Evolutionary conservation across 75 land plant species (phyloP), one percentile per base, ranked within the genome.

Genomic region (Pinus tabuliformis): DNA sequence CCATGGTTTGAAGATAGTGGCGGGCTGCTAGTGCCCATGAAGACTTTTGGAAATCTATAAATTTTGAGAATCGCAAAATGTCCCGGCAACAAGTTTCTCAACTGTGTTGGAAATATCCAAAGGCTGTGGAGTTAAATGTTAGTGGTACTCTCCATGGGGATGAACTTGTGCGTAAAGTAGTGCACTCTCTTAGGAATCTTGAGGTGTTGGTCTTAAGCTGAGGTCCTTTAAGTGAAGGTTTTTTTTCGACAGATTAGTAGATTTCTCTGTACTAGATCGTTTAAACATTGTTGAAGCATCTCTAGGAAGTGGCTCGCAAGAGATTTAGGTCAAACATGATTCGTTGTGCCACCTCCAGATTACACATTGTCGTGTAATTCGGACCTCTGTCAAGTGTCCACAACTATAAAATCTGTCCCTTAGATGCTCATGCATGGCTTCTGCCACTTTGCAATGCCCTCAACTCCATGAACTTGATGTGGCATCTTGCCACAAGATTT

Each of bases 1-100:
- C 95, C 65, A 84, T 82, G 70, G 97, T 95, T 42, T 97, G 99
- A 75, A 85, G 77, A 59, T 98, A 97, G 79, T 97, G 99, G 99
- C 83, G 82, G 65, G 83, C 80, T 33, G 93, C 98, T 64, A 97
- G 98, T 81, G 77, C 83, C 58, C 98, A 97, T 85, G 98, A 97
- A 77, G 99, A 97, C 64, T 97, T 97, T 56, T 97, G 99, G 99
- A 95, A 86, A 80, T 86, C 78, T 73, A 87, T 95, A 80, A 90
- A 95, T 81, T 97, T 97, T 87, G 87, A 93, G 75, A 78, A 83
- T 66, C 78, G 85, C 56, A 73, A 82, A 28, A 89, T 95, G 37
- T 78, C 93, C 58, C 77, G 65, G 9, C 73, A 74, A 3, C 97
- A 95, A 79, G 71, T 68, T 9, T 13, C 52, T 36, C 45, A 39